phyloP scores from a whole-genome alignment of 768 basidiomycete species.

The Agaricus blazei region DNA sequence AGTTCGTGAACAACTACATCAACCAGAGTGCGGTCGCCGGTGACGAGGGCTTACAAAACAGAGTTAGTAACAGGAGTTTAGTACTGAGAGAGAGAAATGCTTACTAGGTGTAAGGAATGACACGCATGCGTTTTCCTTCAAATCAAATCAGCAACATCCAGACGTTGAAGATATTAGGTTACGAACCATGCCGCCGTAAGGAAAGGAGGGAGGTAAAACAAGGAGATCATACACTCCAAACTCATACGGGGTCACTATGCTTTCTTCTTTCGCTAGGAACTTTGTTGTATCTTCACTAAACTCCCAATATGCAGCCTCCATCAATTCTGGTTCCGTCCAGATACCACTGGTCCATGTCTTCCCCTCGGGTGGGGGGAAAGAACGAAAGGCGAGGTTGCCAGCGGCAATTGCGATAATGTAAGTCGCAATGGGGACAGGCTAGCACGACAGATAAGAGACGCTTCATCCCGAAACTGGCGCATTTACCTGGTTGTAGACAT shows the following conservation, averaged over 20 bases:
- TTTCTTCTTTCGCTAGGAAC: constrained; percentile 74
- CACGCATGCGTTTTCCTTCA: constrained; percentile 85
- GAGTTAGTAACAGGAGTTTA: background rate
- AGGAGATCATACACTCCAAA: constrained; percentile 90
- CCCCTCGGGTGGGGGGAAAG: constrained; percentile 55
- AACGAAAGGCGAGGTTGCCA: constrained; percentile 73
- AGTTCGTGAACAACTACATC: constrained; percentile 89
- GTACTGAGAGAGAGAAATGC: constrained; percentile 13
- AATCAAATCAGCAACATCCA: background rate
- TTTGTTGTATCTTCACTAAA: constrained; percentile 82
- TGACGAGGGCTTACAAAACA: constrained; percentile 55
- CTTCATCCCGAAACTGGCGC: background rate
- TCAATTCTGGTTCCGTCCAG: constrained; percentile 86
- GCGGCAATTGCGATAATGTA: constrained; percentile 92
- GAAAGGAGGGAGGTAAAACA: constrained; percentile 88
- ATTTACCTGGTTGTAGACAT: constrained; percentile 72
- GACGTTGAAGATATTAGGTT: background rate
- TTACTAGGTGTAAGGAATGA: constrained; percentile 85
- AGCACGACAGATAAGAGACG: background rate
- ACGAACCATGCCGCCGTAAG: constrained; percentile 84
- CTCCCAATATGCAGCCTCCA: constrained; percentile 79
- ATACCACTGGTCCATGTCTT: constrained; percentile 79
- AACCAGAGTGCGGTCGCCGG: constrained; percentile 82
- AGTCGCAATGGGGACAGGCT: constrained; percentile 84
- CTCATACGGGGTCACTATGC: constrained; percentile 66